Conservation (phyloP, 306 rosid genomes). For the Sicyos baderoa region DNA sequence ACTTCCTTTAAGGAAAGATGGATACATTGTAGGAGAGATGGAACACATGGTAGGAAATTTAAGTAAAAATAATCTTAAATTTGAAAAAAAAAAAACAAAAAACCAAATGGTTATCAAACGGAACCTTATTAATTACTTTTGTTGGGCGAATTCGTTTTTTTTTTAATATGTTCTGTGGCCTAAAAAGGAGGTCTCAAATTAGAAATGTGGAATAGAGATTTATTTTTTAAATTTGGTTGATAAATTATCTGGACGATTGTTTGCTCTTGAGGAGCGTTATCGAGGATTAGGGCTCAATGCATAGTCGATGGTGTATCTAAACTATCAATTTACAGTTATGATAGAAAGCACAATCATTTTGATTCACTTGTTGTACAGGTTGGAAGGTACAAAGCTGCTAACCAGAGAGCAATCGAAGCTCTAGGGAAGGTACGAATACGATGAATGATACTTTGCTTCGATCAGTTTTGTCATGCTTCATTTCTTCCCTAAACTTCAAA, state of each 20-base stretch:
- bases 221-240: no score
- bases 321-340: background rate
- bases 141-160: constrained; percentile 1
- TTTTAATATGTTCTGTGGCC: background rate
- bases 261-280: background rate
- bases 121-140: background rate
- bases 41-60: no score
- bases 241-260: background rate
- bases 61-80: no score
- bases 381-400: constrained; percentile 57
- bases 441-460: background rate
- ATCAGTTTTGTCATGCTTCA: background rate
- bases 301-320: background rate
- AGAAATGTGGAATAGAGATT: background rate
- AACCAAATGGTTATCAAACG: no score
- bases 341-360: background rate
- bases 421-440: constrained; percentile 54
- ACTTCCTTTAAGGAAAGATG: no score
- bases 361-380: constrained; percentile 29
- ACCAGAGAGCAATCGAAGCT: constrained; percentile 52
- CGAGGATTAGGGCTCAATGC: background rate
- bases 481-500: background rate
- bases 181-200: background rate
- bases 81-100: no score
- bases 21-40: no score